Evolutionary conservation across 2,329 filamentous ascomycete genomes (phyloP).

Genomic region (Biscogniauxia sp.): DNA sequence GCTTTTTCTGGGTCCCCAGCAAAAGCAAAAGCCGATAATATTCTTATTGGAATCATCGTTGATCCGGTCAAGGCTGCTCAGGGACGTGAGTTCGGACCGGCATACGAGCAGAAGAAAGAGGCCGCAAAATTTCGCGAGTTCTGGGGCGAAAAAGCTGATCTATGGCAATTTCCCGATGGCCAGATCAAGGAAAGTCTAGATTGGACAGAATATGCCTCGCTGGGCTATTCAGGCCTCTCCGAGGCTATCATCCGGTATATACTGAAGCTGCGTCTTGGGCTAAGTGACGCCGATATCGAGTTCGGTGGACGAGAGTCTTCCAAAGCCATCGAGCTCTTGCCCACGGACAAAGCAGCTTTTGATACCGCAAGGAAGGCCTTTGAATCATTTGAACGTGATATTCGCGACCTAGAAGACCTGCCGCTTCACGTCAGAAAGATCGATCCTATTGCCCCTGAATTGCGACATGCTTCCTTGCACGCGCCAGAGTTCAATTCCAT

Average conservation of each 20-base stretch:
- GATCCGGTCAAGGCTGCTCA: slow-evolving; percentile 71
- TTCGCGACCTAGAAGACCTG: slow-evolving; percentile 76
- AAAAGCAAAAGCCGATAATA: slow-evolving; percentile 30
- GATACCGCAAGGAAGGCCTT: slow-evolving; percentile 69
- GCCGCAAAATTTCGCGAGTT: slow-evolving; percentile 81
- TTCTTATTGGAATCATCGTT: slow-evolving; percentile 68
- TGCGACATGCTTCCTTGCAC: slow-evolving; percentile 70
- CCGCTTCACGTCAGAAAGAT: slow-evolving; percentile 85
- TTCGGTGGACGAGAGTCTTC: slow-evolving; percentile 52
- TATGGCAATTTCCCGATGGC: slow-evolving; percentile 92
- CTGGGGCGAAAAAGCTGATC: slow-evolving; percentile 91
- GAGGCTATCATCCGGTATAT: slow-evolving; percentile 77
- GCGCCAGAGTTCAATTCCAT: slow-evolving; percentile 47
- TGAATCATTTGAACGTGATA: slow-evolving; percentile 68
- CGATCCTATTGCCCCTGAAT: slow-evolving; percentile 65
- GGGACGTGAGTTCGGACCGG: slow-evolving; percentile 82
- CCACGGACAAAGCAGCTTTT: slow-evolving; percentile 58
- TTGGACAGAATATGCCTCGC: slow-evolving; percentile 66
- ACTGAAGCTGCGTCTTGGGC: slow-evolving; percentile 65
- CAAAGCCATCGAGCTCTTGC: slow-evolving; percentile 44
- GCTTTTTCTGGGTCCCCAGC: slow-evolving; percentile 40
- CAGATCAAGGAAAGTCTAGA: slow-evolving; percentile 90
- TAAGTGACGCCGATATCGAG: slow-evolving; percentile 51
- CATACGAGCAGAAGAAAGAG: slow-evolving; percentile 80
- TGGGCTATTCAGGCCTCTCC: slow-evolving; percentile 57